A percentile compares a stretch with the other conserved stretches of the same genome.
phyloP scores from a whole-genome alignment of 257 asterid genomes.

The Solanum boliviense region DNA sequence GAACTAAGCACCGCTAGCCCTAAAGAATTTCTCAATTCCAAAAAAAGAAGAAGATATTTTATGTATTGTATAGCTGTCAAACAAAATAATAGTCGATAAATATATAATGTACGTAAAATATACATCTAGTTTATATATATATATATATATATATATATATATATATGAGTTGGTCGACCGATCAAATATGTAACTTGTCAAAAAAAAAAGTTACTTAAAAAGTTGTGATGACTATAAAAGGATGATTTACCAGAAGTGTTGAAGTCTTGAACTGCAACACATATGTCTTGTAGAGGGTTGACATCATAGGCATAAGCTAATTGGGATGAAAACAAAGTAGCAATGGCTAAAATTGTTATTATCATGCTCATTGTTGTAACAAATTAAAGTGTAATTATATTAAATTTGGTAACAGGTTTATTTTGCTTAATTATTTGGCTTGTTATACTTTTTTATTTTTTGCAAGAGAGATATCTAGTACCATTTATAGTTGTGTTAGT shows the following conservation, averaged over 20 bases:
- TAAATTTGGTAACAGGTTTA: not conserved
- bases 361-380: not conserved
- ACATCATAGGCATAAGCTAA: not conserved
- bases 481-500: not conserved
- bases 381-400: not conserved
- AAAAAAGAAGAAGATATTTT: not conserved
- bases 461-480: not conserved
- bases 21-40: not conserved
- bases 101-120: not conserved
- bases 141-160: too few relatives aligned
- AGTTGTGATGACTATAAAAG: not conserved
- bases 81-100: not conserved
- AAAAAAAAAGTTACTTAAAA: not conserved
- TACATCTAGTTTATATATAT: not conserved
- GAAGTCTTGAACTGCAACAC: not conserved
- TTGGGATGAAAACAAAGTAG: not conserved
- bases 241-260: not conserved
- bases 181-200: not conserved
- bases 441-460: not conserved
- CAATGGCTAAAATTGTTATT: not conserved
- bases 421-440: not conserved
- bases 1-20: not conserved
- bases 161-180: too few relatives aligned
- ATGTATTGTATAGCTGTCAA: not conserved
- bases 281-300: not conserved